Conservation (phyloP, 371 early-diverging fungal species). For the Globomyces sp. region DNA sequence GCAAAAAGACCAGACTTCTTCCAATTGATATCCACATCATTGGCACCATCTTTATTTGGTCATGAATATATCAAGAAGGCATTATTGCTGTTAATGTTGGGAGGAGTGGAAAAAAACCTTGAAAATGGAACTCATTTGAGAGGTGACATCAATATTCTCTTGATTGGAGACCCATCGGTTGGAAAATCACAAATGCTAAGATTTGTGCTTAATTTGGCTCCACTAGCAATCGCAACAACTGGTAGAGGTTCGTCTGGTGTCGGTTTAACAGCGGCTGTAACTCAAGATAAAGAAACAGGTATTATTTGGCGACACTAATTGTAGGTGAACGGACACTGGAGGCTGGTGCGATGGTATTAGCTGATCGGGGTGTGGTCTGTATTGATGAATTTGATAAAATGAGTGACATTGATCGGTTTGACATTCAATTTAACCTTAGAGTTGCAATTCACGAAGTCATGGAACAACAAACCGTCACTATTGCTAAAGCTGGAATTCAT, state of each 20-base stretch:
- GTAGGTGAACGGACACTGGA: slow-evolving; percentile 95
- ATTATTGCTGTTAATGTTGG: slow-evolving; percentile 87
- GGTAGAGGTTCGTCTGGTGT: slow-evolving; percentile 99
- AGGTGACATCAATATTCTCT: slow-evolving; percentile 96
- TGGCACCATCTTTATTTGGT: slow-evolving; percentile 93
- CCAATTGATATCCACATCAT: slow-evolving; percentile 79
- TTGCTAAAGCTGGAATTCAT: slow-evolving; percentile 99
- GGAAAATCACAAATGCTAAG: slow-evolving; percentile 99
- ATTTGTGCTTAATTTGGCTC: slow-evolving; percentile 87
- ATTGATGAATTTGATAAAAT: slow-evolving; percentile 99
- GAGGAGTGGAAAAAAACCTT: slow-evolving; percentile 95
- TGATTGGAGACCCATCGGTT: slow-evolving; percentile 99
- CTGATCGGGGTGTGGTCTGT: slow-evolving; percentile 98
- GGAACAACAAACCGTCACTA: slow-evolving; percentile 99
- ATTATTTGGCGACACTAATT: too few species aligned
- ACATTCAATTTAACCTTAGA: slow-evolving; percentile 39
- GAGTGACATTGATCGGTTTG: slow-evolving; percentile 82
- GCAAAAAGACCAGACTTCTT: slow-evolving; percentile 68
- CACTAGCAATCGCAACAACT: slow-evolving; percentile 96
- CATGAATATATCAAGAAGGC: slow-evolving; percentile 97
- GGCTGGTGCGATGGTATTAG: slow-evolving; percentile 99
- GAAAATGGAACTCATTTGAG: slow-evolving; percentile 94
- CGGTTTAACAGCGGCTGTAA: slow-evolving; percentile 98
- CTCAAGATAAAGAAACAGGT: slow-evolving; percentile 74
- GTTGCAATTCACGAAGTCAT: slow-evolving; percentile 99